Percentiles rank a stretch among this genome's conserved stretches.
These are phyloP conservation scores for Trichoderma sp. DNA, from an alignment of 2,329 filamentous ascomycete genomes.

Conservation along the genomic window DNA sequence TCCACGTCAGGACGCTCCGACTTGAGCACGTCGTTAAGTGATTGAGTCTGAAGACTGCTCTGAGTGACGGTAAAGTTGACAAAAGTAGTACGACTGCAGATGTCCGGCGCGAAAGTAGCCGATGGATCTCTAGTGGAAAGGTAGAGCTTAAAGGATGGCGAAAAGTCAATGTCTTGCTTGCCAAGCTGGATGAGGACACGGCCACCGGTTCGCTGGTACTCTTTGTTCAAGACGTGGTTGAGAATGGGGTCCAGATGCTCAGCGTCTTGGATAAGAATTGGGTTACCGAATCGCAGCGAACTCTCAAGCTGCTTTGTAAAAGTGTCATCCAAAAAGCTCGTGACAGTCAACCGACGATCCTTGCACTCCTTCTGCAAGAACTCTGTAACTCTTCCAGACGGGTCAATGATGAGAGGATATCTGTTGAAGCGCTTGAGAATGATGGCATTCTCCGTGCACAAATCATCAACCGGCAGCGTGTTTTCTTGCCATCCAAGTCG, in stretches of 20 bases:
- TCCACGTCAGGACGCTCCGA: slow-evolving; percentile 97
- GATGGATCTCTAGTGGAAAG: slow-evolving; percentile 95
- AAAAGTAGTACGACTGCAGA: slow-evolving; percentile 97
- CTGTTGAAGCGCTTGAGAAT: slow-evolving; percentile 97
- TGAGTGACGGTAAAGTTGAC: slow-evolving; percentile 99
- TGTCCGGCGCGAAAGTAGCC: slow-evolving; percentile 89
- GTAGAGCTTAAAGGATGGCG: slow-evolving; percentile 91
- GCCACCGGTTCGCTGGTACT: slow-evolving; percentile 97
- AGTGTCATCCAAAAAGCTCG: slow-evolving; percentile 95
- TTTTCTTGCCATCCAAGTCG: slow-evolving; percentile 93
- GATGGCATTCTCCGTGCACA: slow-evolving; percentile 98
- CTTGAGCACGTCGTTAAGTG: slow-evolving; percentile 94
- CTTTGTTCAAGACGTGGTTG: slow-evolving; percentile 98
- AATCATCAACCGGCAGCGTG: slow-evolving; percentile 87
- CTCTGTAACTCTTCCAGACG: slow-evolving; percentile 89
- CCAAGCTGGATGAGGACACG: slow-evolving; percentile 97
- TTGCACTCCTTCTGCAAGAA: slow-evolving; percentile 95
- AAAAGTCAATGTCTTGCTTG: slow-evolving; percentile 99
- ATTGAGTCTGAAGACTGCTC: slow-evolving; percentile 97
- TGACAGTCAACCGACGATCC: slow-evolving; percentile 89
- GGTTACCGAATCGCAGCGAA: slow-evolving; percentile 94
- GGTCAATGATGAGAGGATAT: slow-evolving; percentile 97
- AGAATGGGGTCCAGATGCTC: slow-evolving; percentile 96
- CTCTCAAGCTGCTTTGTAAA: slow-evolving; percentile 98
- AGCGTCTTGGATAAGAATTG: slow-evolving; percentile 96